A percentile compares a stretch with the other conserved stretches of the same genome.
These are phyloP conservation scores for Rhynchospora tenuis DNA, from an alignment of 176 grass and related monocot genomes.

Conservation along the genomic window DNA sequence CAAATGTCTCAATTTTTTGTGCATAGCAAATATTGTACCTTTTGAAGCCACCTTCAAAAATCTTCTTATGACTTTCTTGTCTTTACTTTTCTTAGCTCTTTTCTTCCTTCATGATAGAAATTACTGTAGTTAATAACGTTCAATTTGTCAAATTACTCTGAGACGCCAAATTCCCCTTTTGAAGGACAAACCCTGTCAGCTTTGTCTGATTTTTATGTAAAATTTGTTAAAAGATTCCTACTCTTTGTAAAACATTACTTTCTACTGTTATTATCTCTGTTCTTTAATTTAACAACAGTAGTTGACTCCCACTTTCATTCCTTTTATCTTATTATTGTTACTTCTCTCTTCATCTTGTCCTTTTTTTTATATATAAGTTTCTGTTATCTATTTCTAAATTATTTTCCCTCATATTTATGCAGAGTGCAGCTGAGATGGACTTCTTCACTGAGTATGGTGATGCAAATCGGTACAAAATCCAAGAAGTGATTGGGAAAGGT, in stretches of 20 bases:
- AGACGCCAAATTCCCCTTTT: neutral
- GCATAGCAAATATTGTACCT: neutral
- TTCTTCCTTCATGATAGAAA: neutral
- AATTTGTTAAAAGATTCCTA: neutral
- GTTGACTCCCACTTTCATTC: neutral
- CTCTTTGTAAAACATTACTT: neutral
- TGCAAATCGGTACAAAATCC: slow-evolving; percentile 94
- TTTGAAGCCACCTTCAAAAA: neutral
- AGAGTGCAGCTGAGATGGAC: slow-evolving; percentile 68
- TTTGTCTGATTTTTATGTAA: neutral
- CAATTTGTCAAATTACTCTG: neutral
- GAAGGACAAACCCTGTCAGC: neutral
- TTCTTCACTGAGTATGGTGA: slow-evolving; percentile 96
- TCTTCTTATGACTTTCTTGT: neutral
- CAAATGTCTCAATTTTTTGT: neutral
- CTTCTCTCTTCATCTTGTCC: neutral
- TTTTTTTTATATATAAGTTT: slow-evolving; percentile 12
- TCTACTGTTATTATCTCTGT: neutral
- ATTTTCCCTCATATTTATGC: slow-evolving; percentile 5
- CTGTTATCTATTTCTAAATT: neutral
- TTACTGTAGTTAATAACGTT: neutral
- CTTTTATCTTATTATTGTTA: neutral
- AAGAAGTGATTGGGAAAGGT: slow-evolving; percentile 92
- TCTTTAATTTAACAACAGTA: neutral
- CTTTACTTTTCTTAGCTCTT: neutral